Evolutionary conservation across 1,284 basidiomycete species (phyloP).

Genomic region (Chiua sp.): DNA sequence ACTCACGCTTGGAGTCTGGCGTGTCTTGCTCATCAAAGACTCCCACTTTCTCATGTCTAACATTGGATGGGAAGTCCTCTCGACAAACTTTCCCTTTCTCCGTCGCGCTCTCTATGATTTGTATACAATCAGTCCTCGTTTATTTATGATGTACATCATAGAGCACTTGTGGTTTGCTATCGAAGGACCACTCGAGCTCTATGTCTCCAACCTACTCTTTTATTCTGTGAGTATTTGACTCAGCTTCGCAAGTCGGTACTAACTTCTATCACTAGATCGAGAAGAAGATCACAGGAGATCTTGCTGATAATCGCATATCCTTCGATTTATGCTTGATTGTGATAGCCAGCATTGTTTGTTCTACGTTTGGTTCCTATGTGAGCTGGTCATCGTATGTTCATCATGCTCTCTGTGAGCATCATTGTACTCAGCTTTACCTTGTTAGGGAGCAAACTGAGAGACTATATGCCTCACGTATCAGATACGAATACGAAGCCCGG

Average conservation of each 20-base stretch:
- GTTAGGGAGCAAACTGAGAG: constrained; percentile 6
- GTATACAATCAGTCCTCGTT: constrained; percentile 23
- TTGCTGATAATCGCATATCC: not conserved
- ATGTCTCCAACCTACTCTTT: constrained; percentile 28
- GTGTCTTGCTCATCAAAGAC: constrained; percentile 23
- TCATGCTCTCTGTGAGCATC: not conserved
- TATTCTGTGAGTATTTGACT: constrained; percentile 20
- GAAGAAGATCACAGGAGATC: constrained; percentile 11
- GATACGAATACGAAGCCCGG: constrained; percentile 26
- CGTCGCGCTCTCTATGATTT: constrained; percentile 25
- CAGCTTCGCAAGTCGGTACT: not conserved
- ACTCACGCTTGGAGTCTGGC: constrained; percentile 30
- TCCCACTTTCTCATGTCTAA: constrained; percentile 5
- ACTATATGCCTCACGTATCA: constrained; percentile 21
- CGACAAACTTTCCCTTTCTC: constrained; percentile 9
- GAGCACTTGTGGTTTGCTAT: constrained; percentile 26
- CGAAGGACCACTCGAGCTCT: constrained; percentile 22
- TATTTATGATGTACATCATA: constrained; percentile 22
- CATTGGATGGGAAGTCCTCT: constrained; percentile 14
- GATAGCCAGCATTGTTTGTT: constrained; percentile 17
- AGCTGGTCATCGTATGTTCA: constrained; percentile 22
- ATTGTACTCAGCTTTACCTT: not conserved
- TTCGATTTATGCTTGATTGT: constrained; percentile 16
- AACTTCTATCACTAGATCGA: constrained; percentile 24
- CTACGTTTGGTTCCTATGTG: constrained; percentile 19